phyloP scores from a whole-genome alignment of 2,329 filamentous ascomycete species.

The Aspergillus sp. region DNA sequence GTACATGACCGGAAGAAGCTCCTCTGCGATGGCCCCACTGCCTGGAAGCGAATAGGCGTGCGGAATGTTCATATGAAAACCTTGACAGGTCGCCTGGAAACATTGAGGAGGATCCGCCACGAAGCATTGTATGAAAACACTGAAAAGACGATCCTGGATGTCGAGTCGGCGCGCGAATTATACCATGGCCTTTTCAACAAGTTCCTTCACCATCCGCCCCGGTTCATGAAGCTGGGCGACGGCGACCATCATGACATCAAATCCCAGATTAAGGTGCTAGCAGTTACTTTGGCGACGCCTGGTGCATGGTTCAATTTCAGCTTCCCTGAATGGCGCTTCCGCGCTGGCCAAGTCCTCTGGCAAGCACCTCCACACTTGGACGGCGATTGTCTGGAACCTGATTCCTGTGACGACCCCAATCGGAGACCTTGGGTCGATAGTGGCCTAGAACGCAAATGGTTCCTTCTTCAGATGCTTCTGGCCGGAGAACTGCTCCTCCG shows the following conservation, averaged over 20 bases:
- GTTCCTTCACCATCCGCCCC: slow-evolving; percentile 29
- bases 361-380: slow-evolving; percentile 27
- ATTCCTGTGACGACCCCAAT: slow-evolving; percentile 3
- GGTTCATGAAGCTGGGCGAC: slow-evolving; percentile 12
- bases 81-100: slow-evolving; percentile 27
- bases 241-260: slow-evolving; percentile 29
- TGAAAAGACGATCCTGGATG: slow-evolving; percentile 27
- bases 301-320: slow-evolving; percentile 42
- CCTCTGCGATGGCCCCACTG: slow-evolving; percentile 27
- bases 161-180: slow-evolving; percentile 22
- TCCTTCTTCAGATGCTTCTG: slow-evolving; percentile 47
- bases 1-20: slow-evolving; percentile 28
- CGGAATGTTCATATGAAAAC: slow-evolving; percentile 26
- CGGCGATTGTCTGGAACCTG: slow-evolving; percentile 20
- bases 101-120: slow-evolving; percentile 24
- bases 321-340: slow-evolving; percentile 37
- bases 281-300: slow-evolving; percentile 32
- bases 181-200: slow-evolving; percentile 28
- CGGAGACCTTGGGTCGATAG: slow-evolving; percentile 17
- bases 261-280: slow-evolving; percentile 38
- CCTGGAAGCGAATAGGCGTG: slow-evolving; percentile 35
- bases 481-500: slow-evolving; percentile 47
- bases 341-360: slow-evolving; percentile 39
- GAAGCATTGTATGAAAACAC: slow-evolving; percentile 22
- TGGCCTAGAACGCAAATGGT: slow-evolving; percentile 40